Evolutionary conservation across 2,329 filamentous ascomycete genomes (phyloP), one percentile per base, ranked within the genome.

Genomic region (Septoria linicola): DNA sequence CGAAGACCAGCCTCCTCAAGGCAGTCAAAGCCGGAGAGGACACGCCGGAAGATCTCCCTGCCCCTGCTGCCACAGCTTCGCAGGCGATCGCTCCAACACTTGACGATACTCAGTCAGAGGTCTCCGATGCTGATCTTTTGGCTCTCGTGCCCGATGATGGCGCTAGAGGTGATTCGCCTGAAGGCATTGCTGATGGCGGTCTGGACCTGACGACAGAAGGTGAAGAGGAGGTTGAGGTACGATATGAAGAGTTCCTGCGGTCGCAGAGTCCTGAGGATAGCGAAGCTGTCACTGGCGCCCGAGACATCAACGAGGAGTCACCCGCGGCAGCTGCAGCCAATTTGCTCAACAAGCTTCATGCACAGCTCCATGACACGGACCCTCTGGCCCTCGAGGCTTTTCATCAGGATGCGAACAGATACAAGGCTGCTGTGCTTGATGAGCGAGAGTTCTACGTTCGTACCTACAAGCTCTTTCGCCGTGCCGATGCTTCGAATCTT

Each of bases 391-490:
- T 55, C 13, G 48, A 37, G 2, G 14, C 43, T 7, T 59, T 59
- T 34, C 35, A 53, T 35, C 25, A 16, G 27, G 13, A 30, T 21
- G 16, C 16, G 21, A 14, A 41, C 2, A 23, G 53, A 8, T 51
- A 41, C 49, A 53, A 45, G 17, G 20, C 48, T 11, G 45, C 43
- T 13, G 41, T n/a, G 8, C 35, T 54, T 35, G 43, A 44, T 14
- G 51, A 54, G 17, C 14, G 25, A 5, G 44, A 57, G 2, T 59
- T 62, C 36, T 59, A 61, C 43, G 43, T 49, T n/a, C 32, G 41
- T 10, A 48, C 51, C n/a, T 58, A 57, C 21, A 51, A 55, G 13
- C 21, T 61, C 13, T 52, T 62, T 13, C 27, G 27, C 30, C 44
- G 42, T 10, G 50, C 35, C 16, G 14, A 59, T 5, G 30, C 53